Base-by-base conservation (phyloP, 257 asterid species). In the Plantago major region DNA sequence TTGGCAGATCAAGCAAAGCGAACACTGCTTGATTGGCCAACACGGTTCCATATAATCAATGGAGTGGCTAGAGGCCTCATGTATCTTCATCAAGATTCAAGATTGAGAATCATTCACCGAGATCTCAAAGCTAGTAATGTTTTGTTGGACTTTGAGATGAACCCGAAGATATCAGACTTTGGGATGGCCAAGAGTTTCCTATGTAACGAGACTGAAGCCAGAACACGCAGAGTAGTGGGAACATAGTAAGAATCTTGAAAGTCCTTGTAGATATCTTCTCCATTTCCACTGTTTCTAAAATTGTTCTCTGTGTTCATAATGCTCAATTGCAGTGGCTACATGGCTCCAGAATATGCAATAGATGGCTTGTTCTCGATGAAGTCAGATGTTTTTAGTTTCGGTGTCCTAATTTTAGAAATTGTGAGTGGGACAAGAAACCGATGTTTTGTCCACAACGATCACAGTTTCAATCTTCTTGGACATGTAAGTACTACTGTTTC, bases 381-480 rank as follows among this genome's bases (percentile, higher is more conserved):
- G 28, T 55, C 60, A 11, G 60, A 55, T 12, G 60, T 55, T 3
- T 55, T 55, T 11, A 55, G 60, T 15, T 55, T 55, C 16, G 60
- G 60, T 8, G 60, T 55, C 60, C 44, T 55, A 55, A 17, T 55
- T 30, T 40, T 55, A 9, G 60, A 55, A 55, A 55, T 55, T 14
- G 40, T 55, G 14, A 26, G 42, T 30, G 60, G 60, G 7, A 38
- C 26, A 12, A 55, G 40, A 55, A 55, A 55, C 16, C 26, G 18
- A 22, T 28, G n/a, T 30, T 55, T 55, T 38, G 0, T 2, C 44
- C 44, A 11, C 60, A 55, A 14, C 17, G 42, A 53, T 53, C 28
- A 53, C 42, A 53, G 58, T 53, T 53, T 53, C 58, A 53, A 53
- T 26, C 58, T 53, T 53, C 42, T 53, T 53, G 58, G 58, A 53